These are phyloP conservation scores for Stemphylium vesicarium DNA, from an alignment of 2,329 filamentous ascomycete genomes.

Conservation along the genomic window DNA sequence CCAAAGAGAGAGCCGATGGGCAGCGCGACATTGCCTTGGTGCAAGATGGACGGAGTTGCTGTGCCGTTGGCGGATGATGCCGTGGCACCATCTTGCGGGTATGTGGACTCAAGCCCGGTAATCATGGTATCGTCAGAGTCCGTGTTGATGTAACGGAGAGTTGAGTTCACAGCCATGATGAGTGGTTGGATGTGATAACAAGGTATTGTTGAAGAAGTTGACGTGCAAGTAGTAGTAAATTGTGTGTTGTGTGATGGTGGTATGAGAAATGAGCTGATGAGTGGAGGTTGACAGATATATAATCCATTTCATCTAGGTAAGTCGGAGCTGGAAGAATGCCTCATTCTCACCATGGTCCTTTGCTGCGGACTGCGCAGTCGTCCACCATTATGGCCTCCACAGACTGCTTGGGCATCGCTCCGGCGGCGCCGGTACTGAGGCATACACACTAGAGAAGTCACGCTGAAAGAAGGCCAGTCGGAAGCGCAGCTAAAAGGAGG, in stretches of 20 bases:
- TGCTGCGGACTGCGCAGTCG: neutral
- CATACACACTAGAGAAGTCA: neutral
- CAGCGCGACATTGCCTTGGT: neutral
- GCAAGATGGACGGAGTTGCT: neutral
- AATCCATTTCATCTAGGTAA: neutral
- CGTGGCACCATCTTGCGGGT: neutral
- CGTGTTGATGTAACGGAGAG: neutral
- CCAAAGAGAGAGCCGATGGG: neutral
- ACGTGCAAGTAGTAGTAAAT: too few relatives aligned
- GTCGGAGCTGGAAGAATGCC: neutral
- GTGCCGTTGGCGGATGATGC: neutral
- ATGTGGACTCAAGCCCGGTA: neutral
- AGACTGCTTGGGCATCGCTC: neutral
- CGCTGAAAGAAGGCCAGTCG: neutral
- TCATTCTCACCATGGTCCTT: neutral
- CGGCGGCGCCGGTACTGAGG: neutral
- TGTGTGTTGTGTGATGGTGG: neutral
- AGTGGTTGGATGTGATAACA: too few relatives aligned
- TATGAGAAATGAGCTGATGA: neutral
- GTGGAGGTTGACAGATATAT: neutral
- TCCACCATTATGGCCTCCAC: neutral
- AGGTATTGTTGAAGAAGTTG: neutral
- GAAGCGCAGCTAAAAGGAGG: neutral
- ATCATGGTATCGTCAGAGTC: neutral
- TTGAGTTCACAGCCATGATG: neutral